Evolutionary conservation across 2,329 filamentous ascomycete genomes (phyloP).

Genomic region (Ceratocystis alfenasii): DNA sequence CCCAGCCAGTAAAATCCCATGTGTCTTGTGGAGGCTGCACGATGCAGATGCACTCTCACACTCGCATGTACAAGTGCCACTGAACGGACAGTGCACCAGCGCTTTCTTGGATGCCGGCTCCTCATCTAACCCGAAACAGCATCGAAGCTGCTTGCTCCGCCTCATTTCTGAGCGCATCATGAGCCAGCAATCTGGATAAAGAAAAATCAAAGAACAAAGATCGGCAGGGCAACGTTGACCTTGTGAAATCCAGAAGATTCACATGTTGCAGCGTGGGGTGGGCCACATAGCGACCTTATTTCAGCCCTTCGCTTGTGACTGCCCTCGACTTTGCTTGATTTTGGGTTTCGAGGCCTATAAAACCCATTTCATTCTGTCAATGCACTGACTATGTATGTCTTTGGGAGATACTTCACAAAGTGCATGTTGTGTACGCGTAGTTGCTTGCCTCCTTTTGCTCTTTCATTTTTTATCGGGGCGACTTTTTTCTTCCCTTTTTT

Average conservation of each 20-base stretch:
- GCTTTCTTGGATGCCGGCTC: background rate
- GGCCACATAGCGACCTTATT: background rate
- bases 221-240: conserved; percentile 4
- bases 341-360: background rate
- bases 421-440: background rate
- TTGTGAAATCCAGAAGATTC: background rate
- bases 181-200: conserved; percentile 10
- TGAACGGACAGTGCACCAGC: background rate
- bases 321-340: background rate
- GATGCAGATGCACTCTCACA: background rate
- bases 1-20: background rate
- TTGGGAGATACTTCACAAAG: background rate
- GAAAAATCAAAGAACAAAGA: background rate
- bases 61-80: background rate
- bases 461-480: background rate
- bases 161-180: background rate
- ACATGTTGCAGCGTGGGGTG: background rate
- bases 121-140: conserved; percentile 8
- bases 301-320: background rate
- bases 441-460: background rate
- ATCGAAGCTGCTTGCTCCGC: background rate
- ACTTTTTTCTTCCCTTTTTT: background rate
- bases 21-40: background rate
- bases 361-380: background rate
- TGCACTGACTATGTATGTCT: background rate